phyloP scores from a whole-genome alignment of 208 protist genomes.

The Trypanosoma boissoni region DNA sequence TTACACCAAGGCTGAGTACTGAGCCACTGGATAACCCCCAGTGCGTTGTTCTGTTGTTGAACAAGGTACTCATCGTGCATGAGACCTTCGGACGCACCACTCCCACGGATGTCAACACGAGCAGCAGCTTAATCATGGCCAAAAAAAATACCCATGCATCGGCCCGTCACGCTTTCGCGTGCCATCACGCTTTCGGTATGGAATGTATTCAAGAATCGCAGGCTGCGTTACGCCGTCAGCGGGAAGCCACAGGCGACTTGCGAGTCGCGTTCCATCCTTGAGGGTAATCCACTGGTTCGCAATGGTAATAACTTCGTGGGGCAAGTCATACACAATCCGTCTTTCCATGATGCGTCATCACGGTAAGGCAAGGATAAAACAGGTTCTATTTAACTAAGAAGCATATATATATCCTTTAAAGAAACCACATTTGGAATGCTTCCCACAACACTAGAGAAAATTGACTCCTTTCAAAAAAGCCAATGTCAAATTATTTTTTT shows the following conservation, averaged over 20 bases:
- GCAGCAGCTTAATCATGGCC: constrained; percentile 48
- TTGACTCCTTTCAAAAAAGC: background rate
- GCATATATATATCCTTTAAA: background rate
- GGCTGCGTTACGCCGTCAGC: constrained; percentile 23
- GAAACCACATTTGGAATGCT: no score
- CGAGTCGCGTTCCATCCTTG: constrained; percentile 41
- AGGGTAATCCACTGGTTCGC: constrained; percentile 51
- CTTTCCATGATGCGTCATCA: constrained; percentile 1
- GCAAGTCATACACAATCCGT: constrained; percentile 27
- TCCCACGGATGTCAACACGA: constrained; percentile 64
- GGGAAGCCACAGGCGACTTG: constrained; percentile 49
- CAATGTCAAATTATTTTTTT: background rate
- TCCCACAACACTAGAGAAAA: no score
- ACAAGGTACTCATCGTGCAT: constrained; percentile 55
- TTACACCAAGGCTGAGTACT: constrained; percentile 55
- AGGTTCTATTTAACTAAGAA: background rate
- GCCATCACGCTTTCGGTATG: constrained; percentile 61
- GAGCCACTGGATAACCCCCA: constrained; percentile 69
- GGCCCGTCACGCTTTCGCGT: constrained; percentile 57
- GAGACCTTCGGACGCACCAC: constrained; percentile 55
- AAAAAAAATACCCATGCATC: constrained; percentile 68
- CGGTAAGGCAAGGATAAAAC: background rate
- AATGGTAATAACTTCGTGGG: constrained; percentile 31
- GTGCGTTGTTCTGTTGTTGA: constrained; percentile 58
- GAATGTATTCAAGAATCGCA: constrained; percentile 65